Conservation (phyloP, 305 asterid species). For the Fraxinus sp. region DNA sequence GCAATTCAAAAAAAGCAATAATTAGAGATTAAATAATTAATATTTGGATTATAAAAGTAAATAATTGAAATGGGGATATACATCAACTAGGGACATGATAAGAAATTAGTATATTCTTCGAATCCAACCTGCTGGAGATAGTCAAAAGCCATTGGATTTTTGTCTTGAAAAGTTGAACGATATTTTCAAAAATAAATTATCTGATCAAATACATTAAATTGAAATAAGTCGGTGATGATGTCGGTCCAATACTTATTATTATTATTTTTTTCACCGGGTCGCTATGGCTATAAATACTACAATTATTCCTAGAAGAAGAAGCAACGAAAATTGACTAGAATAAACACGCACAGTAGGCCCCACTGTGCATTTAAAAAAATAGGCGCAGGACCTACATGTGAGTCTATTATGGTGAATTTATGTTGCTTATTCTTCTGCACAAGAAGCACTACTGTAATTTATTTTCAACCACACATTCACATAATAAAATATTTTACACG, state of each 20-base stretch:
- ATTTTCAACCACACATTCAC: neutral
- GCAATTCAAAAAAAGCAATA: neutral
- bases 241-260: neutral
- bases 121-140: neutral
- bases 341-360: no score
- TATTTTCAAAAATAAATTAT: neutral
- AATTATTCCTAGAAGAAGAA: no score
- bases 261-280: neutral
- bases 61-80: neutral
- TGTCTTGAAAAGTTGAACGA: neutral
- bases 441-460: no score
- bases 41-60: neutral
- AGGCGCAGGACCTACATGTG: no score
- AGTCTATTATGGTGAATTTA: no score
- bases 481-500: no score
- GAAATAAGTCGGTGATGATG: neutral
- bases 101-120: neutral
- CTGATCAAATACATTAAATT: neutral
- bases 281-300: neutral
- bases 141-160: neutral
- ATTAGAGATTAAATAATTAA: neutral
- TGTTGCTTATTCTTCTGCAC: no score
- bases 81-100: neutral
- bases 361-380: no score
- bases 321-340: no score